Evolutionary conservation across 2,329 filamentous ascomycete genomes (phyloP), one percentile per base, ranked within the genome.

Genomic region (Calonectria pauciramosa): DNA sequence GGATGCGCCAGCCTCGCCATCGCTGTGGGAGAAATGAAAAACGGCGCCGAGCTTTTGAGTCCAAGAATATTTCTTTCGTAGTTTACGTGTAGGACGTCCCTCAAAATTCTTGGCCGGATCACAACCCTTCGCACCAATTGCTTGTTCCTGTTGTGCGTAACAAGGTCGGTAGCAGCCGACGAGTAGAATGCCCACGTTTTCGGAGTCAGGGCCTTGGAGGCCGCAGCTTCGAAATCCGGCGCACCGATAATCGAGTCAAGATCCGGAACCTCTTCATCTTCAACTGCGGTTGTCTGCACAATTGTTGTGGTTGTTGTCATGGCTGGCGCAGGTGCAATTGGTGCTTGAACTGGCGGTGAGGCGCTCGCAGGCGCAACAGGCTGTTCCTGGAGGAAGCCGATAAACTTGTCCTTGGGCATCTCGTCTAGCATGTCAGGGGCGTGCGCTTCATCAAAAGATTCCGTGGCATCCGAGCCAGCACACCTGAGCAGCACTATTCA

Each of bases 121-220:
- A 87, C 88, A 74, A 91, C 88, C 20, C 87, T 84, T 38, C 86
- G 84, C 73, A 89, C 87, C 60, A 87, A 84, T 1, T 85, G 85
- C 69, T 87, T 87, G 79, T 90, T 91, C 16, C 86, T 86, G 30
- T 87, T 83, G 3, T 86, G 85, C 2, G 89, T 90, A 72, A 90
- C 82, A 5, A 90, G 81, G 81, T 91, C 89, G 13, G 88, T 90
- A 16, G 89, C 86, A 0, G 89, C 90, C 23, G 88, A 89, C 18
- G 88, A 89, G 77, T 90, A 90, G 76, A 90, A 91, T 0, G 89
- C 89, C 88, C 88, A 90, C 3, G 88, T 87, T 77, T 90, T 90
- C 23, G 83, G 82, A 9, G 84, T 85, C 2, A 88, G 83, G 0
- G 85, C 86, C 44, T 85, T 86, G 9, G 85, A 85, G 1, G 89